Evolutionary conservation across 2,329 filamentous ascomycete genomes (phyloP), one percentile per base, ranked within the genome.

Genomic region (Aspergillus carbonarius): DNA sequence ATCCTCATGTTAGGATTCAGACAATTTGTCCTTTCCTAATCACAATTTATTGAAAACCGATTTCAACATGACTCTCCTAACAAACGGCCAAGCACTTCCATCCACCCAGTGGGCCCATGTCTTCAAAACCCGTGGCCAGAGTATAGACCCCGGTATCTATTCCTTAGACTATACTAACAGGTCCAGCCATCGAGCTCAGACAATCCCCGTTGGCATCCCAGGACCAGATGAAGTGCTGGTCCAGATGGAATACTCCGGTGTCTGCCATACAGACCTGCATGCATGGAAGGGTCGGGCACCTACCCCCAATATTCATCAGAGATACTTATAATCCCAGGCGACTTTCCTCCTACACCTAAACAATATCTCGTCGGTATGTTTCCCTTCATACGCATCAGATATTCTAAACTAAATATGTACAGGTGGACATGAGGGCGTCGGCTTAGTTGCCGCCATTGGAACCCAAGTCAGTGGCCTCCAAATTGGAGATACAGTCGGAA

Each of bases 321-420:
- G 15, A 48, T 39, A 6, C n/a, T 40, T 0, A 53, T 17, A 9
- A 15, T 9, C 17, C 9, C 10, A 60, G 42, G 57, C 39, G 59
- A 59, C 39, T 34, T 51, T 39, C 42, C 57, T 32, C 51, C 52
- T 3, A 20, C 27, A 15, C 12, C 39, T 0, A 58, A 58, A 96
- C 10, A 30, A 3, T 12, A 56, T 40, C 54, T 56, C 17, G 44
- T 56, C 8, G 54, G 54, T 34, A 48, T 40, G 44, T 32, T 3
- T 0, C 25, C 27, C n/a, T 25, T 48, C 5, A 6, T 15, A 3
- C n/a, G 0, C 8, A 8, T 5, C 9, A 18, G 1, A 5, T 15
- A 23, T 7, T 10, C 1, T 2, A 23, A n/a, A 12, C 35, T 44
- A 18, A 54, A 10, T 4, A 25, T 40, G 8, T 23, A 18, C 18